Base-by-base conservation (phyloP, 2,329 filamentous ascomycete genomes). In the Lecanicillium sp. region DNA sequence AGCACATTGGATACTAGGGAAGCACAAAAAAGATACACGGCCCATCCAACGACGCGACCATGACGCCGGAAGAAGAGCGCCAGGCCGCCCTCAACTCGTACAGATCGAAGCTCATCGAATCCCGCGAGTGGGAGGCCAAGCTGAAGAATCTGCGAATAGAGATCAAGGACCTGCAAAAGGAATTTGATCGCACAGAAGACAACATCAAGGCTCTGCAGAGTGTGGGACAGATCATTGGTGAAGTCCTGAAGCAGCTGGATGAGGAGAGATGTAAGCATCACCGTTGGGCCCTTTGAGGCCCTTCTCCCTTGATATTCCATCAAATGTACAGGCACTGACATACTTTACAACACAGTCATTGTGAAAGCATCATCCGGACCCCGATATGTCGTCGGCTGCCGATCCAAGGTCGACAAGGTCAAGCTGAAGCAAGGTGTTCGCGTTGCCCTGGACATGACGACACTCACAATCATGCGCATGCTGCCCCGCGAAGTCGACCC, bases 381-480 rank as follows among this genome's bases (percentile, higher is more conserved):
- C 44, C 79, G 92, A 70, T 98, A 98, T 67, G 94, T 98, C 43
- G 92, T 98, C 52, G 92, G 92, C 43, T 98, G 92, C 71, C 83
- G 92, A 55, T 95, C 89, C 46, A 98, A 98, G 67, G 92, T 98
- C 56, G 92, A 98, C 71, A 95, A 94, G 70, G 70, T 73, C 46
- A 96, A 95, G 73, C 71, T 98, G 59, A 98, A 96, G 76, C 92
- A 98, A 67, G 94, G 94, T 54, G 95, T 90, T 19, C 86, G 92
- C 56, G 92, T 98, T 40, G 90, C 92, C 25, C 81, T 98, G 43
- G 92, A 98, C 58, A 98, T 98, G 92, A 98, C 92, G 37, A 98
- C 92, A 15, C 83, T 98, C 51, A 98, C 92, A 44, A 98, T 98
- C 65, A 98, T 98, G 92, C 86, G 92, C 56, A 98, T 98, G 92